Evolutionary conservation across 768 basidiomycete species (phyloP), one percentile per base, ranked within the genome.

Genomic region (Multifurca ochricompacta): DNA sequence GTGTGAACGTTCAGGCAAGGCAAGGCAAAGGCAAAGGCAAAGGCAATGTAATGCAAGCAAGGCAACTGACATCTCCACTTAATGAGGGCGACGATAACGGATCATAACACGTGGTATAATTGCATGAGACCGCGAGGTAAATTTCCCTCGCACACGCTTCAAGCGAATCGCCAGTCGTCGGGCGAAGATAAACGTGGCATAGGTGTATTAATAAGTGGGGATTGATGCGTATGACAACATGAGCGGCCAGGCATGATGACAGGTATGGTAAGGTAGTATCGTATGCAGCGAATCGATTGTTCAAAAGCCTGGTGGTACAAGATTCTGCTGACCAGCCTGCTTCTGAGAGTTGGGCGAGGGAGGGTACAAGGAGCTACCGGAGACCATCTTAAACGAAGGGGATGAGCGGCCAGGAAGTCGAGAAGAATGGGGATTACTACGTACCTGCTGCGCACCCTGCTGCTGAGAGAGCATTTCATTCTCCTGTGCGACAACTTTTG

Each of bases 391-490:
- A 45, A 32, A 48, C 6, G 25, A 1, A 16, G 4, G 36, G 11
- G 34, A 23, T 59, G 27, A 55, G 58, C 16, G 16, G n/a, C n/a
- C n/a, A 28, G 6, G n/a, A 21, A 21, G 9, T 3, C 18, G 21
- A n/a, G 16, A 4, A 28, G 10, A 6, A 14, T 21, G 3, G 1
- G 9, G 3, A 28, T 6, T 1, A 13, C n/a, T 6, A 25, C 53
- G 55, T 53, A 89, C 92, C 80, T 90, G 87, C 69, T 92, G 90
- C 11, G 85, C 86, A 40, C 93, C 93, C 69, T 91, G 87, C 67
- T 93, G 91, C 68, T 95, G 93, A 48, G 90, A 90, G 59, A 89
- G 73, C 79, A 91, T 81, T 71, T 97, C 93, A 71, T 88, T 85
- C 71, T 98, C 96, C 71, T 97, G 93, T 43, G 85, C 83, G 10